phyloP scores from a whole-genome alignment of 345 rosid species.

The Euphorbia peplus region DNA sequence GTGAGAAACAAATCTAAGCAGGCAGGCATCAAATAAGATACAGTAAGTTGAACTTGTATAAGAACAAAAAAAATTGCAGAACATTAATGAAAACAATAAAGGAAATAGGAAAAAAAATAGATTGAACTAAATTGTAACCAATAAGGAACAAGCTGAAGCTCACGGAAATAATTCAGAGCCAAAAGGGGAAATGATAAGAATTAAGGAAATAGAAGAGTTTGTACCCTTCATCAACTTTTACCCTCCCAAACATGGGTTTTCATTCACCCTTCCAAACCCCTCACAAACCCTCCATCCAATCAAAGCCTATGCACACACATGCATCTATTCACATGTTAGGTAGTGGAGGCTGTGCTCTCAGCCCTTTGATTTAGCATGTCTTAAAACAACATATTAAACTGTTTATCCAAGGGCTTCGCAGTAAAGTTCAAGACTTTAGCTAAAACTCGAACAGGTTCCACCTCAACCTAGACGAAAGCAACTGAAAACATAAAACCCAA shows the following conservation, averaged over 20 bases:
- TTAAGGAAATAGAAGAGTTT: too few species aligned
- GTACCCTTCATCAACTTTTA: too few species aligned
- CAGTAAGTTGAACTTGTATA: conserved; percentile 2
- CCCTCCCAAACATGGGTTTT: too few species aligned
- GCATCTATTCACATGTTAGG: not conserved
- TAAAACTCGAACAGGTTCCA: not conserved
- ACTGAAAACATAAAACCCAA: not conserved
- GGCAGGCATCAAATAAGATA: conserved; percentile 15
- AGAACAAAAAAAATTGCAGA: not conserved
- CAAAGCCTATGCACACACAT: not conserved
- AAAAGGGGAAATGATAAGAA: not conserved
- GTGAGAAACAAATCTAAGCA: conserved; percentile 12
- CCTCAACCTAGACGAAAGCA: not conserved
- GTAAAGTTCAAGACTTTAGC: not conserved
- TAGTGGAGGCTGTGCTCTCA: not conserved
- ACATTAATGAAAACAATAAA: not conserved
- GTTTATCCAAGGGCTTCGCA: not conserved
- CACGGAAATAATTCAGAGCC: not conserved
- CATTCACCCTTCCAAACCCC: too few species aligned
- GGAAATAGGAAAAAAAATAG: not conserved
- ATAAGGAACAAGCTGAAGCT: not conserved
- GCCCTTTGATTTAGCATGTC: not conserved
- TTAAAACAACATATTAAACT: not conserved
- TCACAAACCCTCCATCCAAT: too few species aligned
- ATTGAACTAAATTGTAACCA: not conserved